These are phyloP conservation scores for Podospora tetraspora DNA, from an alignment of 495 filamentous ascomycete genomes.

Conservation along the genomic window DNA sequence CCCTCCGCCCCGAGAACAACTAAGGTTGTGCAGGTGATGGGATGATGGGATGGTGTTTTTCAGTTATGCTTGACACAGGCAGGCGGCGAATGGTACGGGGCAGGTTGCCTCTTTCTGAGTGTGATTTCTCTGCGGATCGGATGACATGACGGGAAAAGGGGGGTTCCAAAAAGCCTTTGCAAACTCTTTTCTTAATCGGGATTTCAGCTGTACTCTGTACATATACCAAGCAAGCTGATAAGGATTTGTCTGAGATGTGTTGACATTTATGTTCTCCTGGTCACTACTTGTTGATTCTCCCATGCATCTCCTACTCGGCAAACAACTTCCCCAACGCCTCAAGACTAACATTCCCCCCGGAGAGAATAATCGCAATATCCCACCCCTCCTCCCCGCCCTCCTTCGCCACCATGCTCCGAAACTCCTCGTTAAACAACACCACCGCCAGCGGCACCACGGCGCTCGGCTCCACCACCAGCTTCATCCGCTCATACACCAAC, in stretches of 20 bases:
- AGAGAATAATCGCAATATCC: slow-evolving; percentile 84
- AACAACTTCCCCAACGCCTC: slow-evolving; percentile 70
- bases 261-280: neutral
- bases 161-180: slow-evolving; percentile 18
- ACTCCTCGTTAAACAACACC: slow-evolving; percentile 79
- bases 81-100: slow-evolving; percentile 1
- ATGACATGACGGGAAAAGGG: slow-evolving; percentile 23
- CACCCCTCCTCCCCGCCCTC: slow-evolving; percentile 70
- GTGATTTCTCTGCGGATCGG: slow-evolving; percentile 9
- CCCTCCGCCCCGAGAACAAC: slow-evolving; percentile 90
- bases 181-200: slow-evolving; percentile 13
- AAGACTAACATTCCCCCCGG: slow-evolving; percentile 84
- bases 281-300: neutral
- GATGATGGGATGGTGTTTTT: slow-evolving; percentile 15
- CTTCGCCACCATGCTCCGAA: slow-evolving; percentile 60
- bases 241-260: slow-evolving; percentile 2
- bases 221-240: slow-evolving; percentile 24
- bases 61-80: neutral
- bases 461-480: slow-evolving; percentile 88
- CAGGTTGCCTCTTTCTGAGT: neutral
- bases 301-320: neutral
- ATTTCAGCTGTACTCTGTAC: slow-evolving; percentile 19
- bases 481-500: slow-evolving; percentile 82
- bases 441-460: slow-evolving; percentile 80
- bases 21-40: slow-evolving; percentile 40